Evolutionary conservation across 768 basidiomycete genomes (phyloP), one percentile per base, ranked within the genome.

Genomic region (Naematelia aurantialba): DNA sequence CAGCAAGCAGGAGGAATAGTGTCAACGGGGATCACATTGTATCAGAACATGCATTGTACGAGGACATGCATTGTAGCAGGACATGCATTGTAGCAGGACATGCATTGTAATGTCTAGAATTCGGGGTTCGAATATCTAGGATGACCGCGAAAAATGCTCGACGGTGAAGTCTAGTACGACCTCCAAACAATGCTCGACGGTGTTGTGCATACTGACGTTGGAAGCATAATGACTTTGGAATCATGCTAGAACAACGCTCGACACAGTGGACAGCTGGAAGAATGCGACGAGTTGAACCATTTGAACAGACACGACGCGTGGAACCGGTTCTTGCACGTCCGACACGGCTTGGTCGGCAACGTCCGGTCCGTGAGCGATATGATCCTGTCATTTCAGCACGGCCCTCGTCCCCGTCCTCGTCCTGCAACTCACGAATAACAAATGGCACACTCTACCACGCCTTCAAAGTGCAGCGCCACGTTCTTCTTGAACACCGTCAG

Each of bases 381-480:
- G 63, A 97, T 89, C 3, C 91, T 93, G 77, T 49, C 8, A 22
- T 17, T 10, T 59, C 31, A 55, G 56, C 42, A 14, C 45, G n/a
- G 19, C 39, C 17, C n/a, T n/a, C n/a, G n/a, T n/a, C 50, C 10
- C 21, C n/a, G n/a, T n/a, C 29, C 31, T 19, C n/a, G 11, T 39
- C 34, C 21, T 27, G 8, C 10, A 11, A 65, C 73, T 47, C 55
- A 74, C 74, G 72, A 73, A 49, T 72, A 73, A 48, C 72, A 72
- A 89, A 99, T 97, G 0, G 94, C 90, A 76, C 96, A 99, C 67
- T 94, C 91, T 1, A 89, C 89, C 74, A 92, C 88, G 4, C 94
- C 94, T 63, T 94, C 90, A 70, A 98, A 99, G 75, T 98, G 91
- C 19, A 89, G 81, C 0, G 85, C 81, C 45, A 93, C 91, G 72